Evolutionary conservation across 2,329 filamentous ascomycete genomes (phyloP), one percentile per base, ranked within the genome.

Genomic region (Capronia epimyces): DNA sequence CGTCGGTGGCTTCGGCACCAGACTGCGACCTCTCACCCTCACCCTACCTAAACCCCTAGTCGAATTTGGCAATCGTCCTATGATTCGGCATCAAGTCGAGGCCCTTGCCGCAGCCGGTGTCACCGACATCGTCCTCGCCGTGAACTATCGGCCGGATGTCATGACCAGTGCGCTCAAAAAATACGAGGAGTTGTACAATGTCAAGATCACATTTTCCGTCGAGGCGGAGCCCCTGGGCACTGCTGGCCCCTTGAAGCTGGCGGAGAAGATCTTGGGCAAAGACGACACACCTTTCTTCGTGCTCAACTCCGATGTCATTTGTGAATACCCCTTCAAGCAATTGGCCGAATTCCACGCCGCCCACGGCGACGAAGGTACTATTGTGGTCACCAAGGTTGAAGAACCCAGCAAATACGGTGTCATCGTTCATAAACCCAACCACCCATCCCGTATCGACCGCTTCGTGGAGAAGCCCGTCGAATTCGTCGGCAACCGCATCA

Each of bases 381-480:
- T 98, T 66, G 86, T 95, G 42, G 91, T 97, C 58, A 98, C 91
- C 66, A 98, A 97, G 80, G 91, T 98, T 46, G 91, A 98, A 75
- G 93, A 98, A 74, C 91, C 91, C 37, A 95, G 89, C 67, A 98
- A 98, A 75, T 98, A 97, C 70, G 91, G 91, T 81, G 91, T 98
- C 63, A 84, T 98, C 50, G 93, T 98, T 24, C 91, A 97, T 83
- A 93, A 95, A 78, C 89, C 89, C 57, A 87, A 84, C 71, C 89
- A 95, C 74, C 75, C 87, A 48, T 88, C 89, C 41, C 83, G 87
- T 67, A 97, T 98, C 71, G 93, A 98, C 73, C 89, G 93, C 62
- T 98, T 98, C 75, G 93, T 98, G 62, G 91, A 98, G 82, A 98
- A 98, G 80, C 91, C 91, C 31, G 88, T 97, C 68, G 89, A 97